Base-by-base conservation (phyloP, 2,329 filamentous ascomycete genomes). In the Madurella fahalii region DNA sequence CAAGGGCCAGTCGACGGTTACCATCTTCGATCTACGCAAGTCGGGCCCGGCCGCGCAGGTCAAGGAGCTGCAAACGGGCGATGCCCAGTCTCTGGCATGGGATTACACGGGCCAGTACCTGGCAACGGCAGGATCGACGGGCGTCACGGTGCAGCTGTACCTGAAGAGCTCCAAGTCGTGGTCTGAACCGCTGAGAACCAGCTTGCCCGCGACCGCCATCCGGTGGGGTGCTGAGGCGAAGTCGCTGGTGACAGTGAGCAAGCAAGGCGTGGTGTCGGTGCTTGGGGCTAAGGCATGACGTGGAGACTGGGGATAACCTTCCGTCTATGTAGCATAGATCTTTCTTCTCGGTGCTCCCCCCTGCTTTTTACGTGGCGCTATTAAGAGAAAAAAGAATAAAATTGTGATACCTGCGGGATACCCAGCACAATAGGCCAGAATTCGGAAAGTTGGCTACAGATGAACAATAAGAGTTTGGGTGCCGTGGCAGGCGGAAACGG, bases 71-170 rank as follows among this genome's bases (percentile, higher is more conserved):
- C 90, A 96, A 61, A 86, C 87, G 44, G 93, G 91, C 53, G 86
- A 84, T 58, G 78, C 83, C n/a, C 83, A 96, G 46, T 82, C 88
- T 58, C 78, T 96, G 60, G 79, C 80, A 47, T 99, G 92, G 92
- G 94, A 99, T 68, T 96, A 95, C 75, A 94, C 89, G 7, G 93
- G 92, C 42, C 93, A 96, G 72, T 99, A 89, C 75, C 78, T 99
- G 50, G 89, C 92, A 25, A 87, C 88, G 12, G 89, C 84, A 4
- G 93, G 93, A 7, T 80, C 86, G 4, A 84, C 86, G 43, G 91
- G 91, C 30, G 76, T 96, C 45, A 89, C 88, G 5, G 89, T 99
- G 40, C 90, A 94, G 70, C 88, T 95, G 66, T 99, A 95, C 72
- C 81, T 82, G 59, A 99, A 97, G 79, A 77, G 84, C 50, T 80